Conservation (phyloP, 225 moss, liverwort and hornwort species). For the Thuidium tamariscinum region DNA sequence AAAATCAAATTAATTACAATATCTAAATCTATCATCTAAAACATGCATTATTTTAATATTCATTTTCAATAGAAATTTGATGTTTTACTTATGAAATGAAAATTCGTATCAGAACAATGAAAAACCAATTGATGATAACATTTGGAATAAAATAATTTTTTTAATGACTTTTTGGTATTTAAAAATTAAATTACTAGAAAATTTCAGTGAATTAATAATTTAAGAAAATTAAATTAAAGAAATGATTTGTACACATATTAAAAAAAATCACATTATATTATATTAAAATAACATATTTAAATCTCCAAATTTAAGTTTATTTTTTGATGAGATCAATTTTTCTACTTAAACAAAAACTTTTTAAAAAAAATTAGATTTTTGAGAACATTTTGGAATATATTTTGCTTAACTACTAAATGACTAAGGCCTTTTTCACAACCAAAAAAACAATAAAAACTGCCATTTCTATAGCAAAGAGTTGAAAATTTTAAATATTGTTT, state of each 20-base stretch:
- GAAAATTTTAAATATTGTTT: too few relatives aligned
- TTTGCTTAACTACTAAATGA: too few relatives aligned
- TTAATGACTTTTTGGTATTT: background rate
- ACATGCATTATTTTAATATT: background rate
- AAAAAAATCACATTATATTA: background rate
- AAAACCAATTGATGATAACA: background rate
- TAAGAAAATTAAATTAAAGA: background rate
- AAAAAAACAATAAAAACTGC: too few relatives aligned
- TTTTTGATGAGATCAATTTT: background rate
- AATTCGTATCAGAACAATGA: background rate
- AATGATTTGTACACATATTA: accelerated
- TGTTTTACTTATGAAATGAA: background rate
- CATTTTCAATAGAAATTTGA: background rate
- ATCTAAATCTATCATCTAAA: background rate
- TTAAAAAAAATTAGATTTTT: background rate
- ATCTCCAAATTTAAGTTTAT: background rate
- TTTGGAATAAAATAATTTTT: background rate
- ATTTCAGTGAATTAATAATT: background rate
- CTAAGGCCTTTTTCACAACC: too few relatives aligned
- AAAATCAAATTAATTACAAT: background rate
- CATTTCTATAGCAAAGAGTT: too few relatives aligned
- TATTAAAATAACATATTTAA: background rate
- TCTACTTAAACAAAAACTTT: background rate
- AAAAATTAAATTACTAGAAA: accelerated
- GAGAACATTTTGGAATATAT: accelerated